A percentile compares a stretch with the other conserved stretches of the same genome.
These are phyloP conservation scores for Scenedesmus sp. DNA, from an alignment of 163 green algal species.

Conservation along the genomic window DNA sequence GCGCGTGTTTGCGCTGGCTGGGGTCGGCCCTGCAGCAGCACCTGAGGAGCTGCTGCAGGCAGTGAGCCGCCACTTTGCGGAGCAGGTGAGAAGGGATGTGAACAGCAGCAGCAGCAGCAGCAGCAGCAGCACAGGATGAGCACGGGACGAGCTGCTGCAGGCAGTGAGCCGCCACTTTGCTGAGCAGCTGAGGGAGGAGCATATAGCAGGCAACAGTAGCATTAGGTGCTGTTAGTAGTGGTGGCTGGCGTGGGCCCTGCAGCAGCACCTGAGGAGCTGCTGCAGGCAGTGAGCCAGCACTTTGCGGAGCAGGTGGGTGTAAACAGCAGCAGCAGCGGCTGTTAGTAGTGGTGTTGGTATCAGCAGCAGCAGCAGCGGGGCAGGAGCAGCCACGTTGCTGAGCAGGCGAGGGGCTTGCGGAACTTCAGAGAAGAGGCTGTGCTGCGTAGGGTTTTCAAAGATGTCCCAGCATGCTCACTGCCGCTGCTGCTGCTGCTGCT, in stretches of 20 bases:
- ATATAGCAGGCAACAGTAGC: background rate
- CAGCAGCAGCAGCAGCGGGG: too few relatives aligned
- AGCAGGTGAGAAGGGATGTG: background rate
- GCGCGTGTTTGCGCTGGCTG: conserved; percentile 59
- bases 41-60: conserved; percentile 22
- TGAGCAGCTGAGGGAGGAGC: background rate
- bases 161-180: background rate
- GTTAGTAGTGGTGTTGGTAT: too few relatives aligned
- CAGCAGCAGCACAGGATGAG: background rate
- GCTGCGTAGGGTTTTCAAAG: too few relatives aligned
- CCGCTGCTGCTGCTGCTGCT: too few relatives aligned
- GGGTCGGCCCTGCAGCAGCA: background rate
- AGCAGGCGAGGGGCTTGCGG: background rate
- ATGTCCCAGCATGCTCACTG: too few relatives aligned
- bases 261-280: background rate
- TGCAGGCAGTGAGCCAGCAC: background rate
- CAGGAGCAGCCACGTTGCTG: background rate
- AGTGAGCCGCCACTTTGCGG: conserved; percentile 22
- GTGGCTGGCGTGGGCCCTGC: background rate
- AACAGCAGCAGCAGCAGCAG: background rate
- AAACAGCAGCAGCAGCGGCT: too few relatives aligned
- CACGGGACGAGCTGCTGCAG: background rate
- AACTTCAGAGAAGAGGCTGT: background rate
- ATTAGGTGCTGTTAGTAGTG: background rate
- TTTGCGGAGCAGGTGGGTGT: background rate